Evolutionary conservation across 768 basidiomycete genomes (phyloP), one percentile per base, ranked within the genome.

Genomic region (Macrolepiota fuliginosa): DNA sequence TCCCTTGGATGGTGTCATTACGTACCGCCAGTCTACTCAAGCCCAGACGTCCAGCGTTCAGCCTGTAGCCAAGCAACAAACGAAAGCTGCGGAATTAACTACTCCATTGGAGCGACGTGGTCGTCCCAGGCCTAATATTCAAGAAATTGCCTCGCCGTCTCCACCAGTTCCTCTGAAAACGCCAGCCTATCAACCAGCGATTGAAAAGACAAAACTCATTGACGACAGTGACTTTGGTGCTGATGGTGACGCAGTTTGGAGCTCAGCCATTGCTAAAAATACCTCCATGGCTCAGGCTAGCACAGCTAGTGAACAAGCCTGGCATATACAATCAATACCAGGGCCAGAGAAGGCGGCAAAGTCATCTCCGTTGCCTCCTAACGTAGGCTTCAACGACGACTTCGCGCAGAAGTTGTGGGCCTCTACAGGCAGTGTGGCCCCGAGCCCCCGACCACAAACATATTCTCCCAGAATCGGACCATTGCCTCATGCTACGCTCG

Each of bases 341-440:
- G 57, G 46, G 2, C 22, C 36, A 19, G 64, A 57, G 19, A 64
- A 63, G 32, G 27, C 37, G 29, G 46, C 60, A 17, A 61, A 49
- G 25, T 37, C 36, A 61, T 37, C 57, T 35, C 56, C 32, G 40
- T 42, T 40, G 27, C 40, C 55, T 19, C 17, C 63, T 15, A 35
- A 56, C 24, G 51, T 71, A 64, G 83, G 81, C 1, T 93, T 94
- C 70, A 89, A 86, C 1, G 90, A 93, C 66, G 82, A 85, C 69
- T 89, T 89, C 67, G 78, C 76, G 11, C 80, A 83, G 63, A 83
- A 77, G 62, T 65, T 85, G n/a, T 84, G 83, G 84, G 74, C 72
- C 55, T 74, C 86, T 7, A 80, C 84, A 56, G 82, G 83, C 52
- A 59, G 53, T 55, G 36, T 57, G 17, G 67, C 67, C 54, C 65